A percentile compares a stretch with the other conserved stretches of the same genome.
Conservation (phyloP, 495 filamentous ascomycete species). For the Xylaria palmicola region DNA sequence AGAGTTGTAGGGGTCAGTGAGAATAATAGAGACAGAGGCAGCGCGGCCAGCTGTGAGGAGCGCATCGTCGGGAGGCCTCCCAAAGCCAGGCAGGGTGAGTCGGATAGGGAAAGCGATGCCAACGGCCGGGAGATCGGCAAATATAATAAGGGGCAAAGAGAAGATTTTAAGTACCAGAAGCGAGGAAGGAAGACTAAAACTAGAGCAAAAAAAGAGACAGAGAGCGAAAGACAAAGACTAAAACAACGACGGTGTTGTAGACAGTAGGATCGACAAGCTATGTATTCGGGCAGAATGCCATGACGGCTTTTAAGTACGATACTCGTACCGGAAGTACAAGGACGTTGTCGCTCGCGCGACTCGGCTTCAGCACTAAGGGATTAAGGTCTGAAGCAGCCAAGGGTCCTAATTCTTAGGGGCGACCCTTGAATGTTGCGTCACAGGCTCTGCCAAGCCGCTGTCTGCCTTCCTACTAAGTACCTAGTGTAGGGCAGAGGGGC, state of each 20-base stretch:
- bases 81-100: neutral
- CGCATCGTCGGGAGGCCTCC: constrained; percentile 5
- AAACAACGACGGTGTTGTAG: neutral
- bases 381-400: neutral
- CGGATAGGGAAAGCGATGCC: neutral
- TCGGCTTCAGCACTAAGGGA: neutral
- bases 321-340: neutral
- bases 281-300: neutral
- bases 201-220: neutral
- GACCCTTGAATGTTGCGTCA: neutral
- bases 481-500: neutral
- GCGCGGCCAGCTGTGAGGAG: neutral
- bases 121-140: neutral
- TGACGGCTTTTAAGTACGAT: neutral
- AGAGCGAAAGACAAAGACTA: neutral
- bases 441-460: constrained; percentile 2
- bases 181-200: neutral
- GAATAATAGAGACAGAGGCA: neutral
- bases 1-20: constrained; percentile 23
- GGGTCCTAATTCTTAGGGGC: no score
- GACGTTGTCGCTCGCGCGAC: neutral
- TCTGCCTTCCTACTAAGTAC: neutral
- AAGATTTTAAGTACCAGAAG: neutral
- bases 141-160: neutral
- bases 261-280: neutral